Base-by-base conservation (phyloP, 345 rosid genomes). In the Aethionema arabicum region DNA sequence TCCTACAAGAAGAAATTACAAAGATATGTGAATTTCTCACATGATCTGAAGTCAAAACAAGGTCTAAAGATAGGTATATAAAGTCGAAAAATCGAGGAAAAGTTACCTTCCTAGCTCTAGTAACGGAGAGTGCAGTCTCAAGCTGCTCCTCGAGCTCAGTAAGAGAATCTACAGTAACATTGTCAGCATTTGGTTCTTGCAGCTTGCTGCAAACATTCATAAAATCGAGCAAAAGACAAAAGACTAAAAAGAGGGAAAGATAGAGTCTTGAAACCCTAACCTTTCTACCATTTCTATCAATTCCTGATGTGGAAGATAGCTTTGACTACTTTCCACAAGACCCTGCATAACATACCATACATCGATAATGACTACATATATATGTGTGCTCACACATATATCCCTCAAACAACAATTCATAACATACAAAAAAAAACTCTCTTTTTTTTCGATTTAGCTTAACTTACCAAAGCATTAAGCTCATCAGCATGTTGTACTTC, bases 91-190 rank as follows among this genome's bases (percentile, higher is more conserved):
- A 21, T 21, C 27, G 27, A 21, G 2, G 27, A 21, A 21, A 21
- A 21, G 2, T 2, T 21, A 71, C 75, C 75, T 71, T 71, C 50
- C 16, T 64, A 58, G 55, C 70, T 58, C 55, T 71, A 50, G 75
- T 58, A 36, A 50, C 0, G n/a, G 66, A 64, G 27, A 71, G 61
- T 36, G 70, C 65, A 64, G 2, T 12, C 49, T 51, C 12, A 40
- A 71, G 45, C 50, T 71, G 75, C 43, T 36, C 55, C 12, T 71
- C 70, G 36, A 71, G 35, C 4, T 47, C 33, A 5, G 0, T 44
- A 15, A 71, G 66, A 44, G 33, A 43, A 21, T 71, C 60, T 36
- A 64, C 3, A 37, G 60, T 70, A 14, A 37, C 7, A 43, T 45
- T 16, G 43, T 57, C 65, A 0, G 0, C 0, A 5, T 70, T 70